Evolutionary conservation across 768 basidiomycete genomes (phyloP).

Genomic region (Lyophyllum semitale): DNA sequence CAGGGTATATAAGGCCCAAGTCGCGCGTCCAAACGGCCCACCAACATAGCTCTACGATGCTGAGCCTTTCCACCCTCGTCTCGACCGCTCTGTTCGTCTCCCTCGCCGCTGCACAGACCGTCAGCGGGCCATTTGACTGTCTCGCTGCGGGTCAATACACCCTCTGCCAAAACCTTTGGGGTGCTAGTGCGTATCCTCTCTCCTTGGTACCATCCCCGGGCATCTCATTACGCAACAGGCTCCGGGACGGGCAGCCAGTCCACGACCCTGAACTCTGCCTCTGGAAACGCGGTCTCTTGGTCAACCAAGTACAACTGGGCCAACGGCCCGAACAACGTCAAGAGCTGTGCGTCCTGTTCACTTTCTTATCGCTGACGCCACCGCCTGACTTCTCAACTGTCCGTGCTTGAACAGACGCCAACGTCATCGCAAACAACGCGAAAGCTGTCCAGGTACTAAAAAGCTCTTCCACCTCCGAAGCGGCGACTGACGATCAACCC

Average conservation of each 20-base stretch:
- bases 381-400: neutral
- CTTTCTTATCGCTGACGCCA: neutral
- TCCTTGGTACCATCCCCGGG: neutral
- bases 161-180: conserved; percentile 64
- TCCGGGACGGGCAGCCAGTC: conserved; percentile 49
- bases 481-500: neutral
- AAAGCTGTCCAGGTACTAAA: conserved; percentile 48
- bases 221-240: conserved; percentile 20
- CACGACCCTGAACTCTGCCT: conserved; percentile 44
- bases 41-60: neutral
- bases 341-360: conserved; percentile 47
- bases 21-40: neutral
- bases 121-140: conserved; percentile 48
- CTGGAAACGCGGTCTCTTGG: conserved; percentile 53
- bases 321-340: conserved; percentile 50
- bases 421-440: conserved; percentile 44
- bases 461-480: neutral
- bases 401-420: conserved; percentile 40
- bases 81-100: neutral
- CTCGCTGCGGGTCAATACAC: conserved; percentile 46
- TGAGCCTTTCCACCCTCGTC: neutral
- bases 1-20: neutral
- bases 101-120: conserved; percentile 32
- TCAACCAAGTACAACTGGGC: conserved; percentile 56
- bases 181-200: conserved; percentile 31